Base-by-base conservation (phyloP, 1,284 basidiomycete species). In the Xanthoconium separans region DNA sequence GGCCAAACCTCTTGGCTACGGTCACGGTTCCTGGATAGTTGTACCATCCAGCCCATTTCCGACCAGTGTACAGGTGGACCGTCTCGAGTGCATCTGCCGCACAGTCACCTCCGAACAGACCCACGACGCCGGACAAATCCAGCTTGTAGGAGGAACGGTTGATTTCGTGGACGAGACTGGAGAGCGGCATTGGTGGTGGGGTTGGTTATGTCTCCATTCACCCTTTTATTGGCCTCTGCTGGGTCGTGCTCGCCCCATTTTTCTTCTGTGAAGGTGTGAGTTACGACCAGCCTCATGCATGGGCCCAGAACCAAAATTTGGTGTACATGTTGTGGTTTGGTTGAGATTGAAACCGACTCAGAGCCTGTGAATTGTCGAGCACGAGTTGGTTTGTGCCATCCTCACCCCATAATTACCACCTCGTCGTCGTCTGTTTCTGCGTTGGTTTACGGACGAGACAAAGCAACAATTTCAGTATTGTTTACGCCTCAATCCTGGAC, bases 391-490 rank as follows among this genome's bases (percentile, higher is more conserved):
- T 57, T 63, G 53, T 18, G 43, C 56, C 44, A 29, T 50, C 56
- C 50, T 54, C 33, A 33, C n/a, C n/a, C 46, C 52, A 57, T 41
- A n/a, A 53, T 40, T 43, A 44, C 54, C 20, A n/a, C 16, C 31
- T 34, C 6, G 33, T 20, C 24, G 24, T 54, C 30, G 53, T 58
- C 56, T 62, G 62, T 59, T 59, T 59, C 56, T 71, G 67, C 64
- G 68, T 71, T 70, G 70, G 65, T 58, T 66, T 69, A 61, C 69
- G 66, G 56, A 59, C 68, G n/a, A n/a, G 69, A 70, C 54, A 52
- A 68, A 59, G 68, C 69, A 59, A 56, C 56, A 51, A 64, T 47
- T 58, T 58, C 54, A 47, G 51, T 52, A 62, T 55, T 50, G 69
- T 65, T 70, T 56, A 56, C 66, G 67, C 51, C 39, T 60, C 69